phyloP scores from a whole-genome alignment of 2,329 filamentous ascomycete species.

The Cladosporium sp. region DNA sequence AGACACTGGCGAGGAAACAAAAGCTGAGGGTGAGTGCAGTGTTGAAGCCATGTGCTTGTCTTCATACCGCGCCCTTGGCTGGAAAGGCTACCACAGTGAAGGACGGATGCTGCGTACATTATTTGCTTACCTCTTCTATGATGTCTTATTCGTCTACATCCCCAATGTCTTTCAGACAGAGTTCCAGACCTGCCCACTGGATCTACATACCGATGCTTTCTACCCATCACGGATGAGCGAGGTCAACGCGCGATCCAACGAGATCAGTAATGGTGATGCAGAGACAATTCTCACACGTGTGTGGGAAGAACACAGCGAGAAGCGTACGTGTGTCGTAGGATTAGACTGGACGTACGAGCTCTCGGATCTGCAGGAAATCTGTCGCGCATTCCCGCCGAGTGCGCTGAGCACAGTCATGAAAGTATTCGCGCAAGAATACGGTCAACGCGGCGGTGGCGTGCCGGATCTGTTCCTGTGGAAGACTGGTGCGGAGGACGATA shows the following conservation, averaged over 20 bases:
- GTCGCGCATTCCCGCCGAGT: slow-evolving; percentile 70
- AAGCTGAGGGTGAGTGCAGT: slow-evolving; percentile 63
- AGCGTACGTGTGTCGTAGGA: slow-evolving; percentile 80
- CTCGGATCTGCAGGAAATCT: slow-evolving; percentile 74
- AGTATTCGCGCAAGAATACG: slow-evolving; percentile 93
- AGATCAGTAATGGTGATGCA: slow-evolving; percentile 80
- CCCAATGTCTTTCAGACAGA: slow-evolving; percentile 96
- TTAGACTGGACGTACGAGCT: slow-evolving; percentile 85
- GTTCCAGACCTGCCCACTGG: slow-evolving; percentile 89
- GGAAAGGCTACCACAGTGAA: slow-evolving; percentile 93
- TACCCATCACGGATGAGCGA: slow-evolving; percentile 80
- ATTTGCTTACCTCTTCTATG: slow-evolving; percentile 79
- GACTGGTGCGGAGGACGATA: slow-evolving; percentile 20
- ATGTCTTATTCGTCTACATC: slow-evolving; percentile 86
- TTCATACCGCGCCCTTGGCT: slow-evolving; percentile 75
- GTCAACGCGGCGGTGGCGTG: slow-evolving; percentile 77
- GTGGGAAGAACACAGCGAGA: slow-evolving; percentile 63
- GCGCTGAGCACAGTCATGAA: slow-evolving; percentile 83
- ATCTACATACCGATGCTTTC: slow-evolving; percentile 90
- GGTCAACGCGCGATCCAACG: slow-evolving; percentile 80
- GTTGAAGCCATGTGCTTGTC: slow-evolving; percentile 94
- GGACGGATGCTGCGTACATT: slow-evolving; percentile 89
- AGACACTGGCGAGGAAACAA: slow-evolving; percentile 3
- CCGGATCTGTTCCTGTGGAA: slow-evolving; percentile 92
- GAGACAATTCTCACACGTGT: slow-evolving; percentile 63